Base-by-base conservation (phyloP, 768 basidiomycete genomes). In the Mycena indigotica region DNA sequence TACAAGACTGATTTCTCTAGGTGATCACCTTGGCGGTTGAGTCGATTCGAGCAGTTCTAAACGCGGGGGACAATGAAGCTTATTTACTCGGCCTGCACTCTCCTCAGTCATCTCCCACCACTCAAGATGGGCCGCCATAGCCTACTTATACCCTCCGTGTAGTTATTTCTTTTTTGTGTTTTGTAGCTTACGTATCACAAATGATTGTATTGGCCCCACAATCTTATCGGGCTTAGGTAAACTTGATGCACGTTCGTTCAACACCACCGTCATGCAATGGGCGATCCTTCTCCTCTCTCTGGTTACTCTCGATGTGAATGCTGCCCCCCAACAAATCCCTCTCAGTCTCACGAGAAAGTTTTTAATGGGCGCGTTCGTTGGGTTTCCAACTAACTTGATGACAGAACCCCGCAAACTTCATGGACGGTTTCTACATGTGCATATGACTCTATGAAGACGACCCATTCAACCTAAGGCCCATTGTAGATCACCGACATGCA, bases 401-500 rank as follows among this genome's bases (percentile, higher is more conserved):
- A 66, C 68, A 79, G 77, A 73, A 55, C 75, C 75, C 39, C 79
- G 72, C 56, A 84, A 80, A 67, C 75, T 89, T 19, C 82, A 83
- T 55, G 88, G 89, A 10, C 82, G 89, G 45, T 93, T 92, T 72
- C 69, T 93, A 24, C 90, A 92, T 24, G 57, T 58, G 17, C 32
- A 35, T 35, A 8, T 17, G 17, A 35, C 32, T 17, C 32, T 8
- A 35, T 17, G 32, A 17, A 8, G 32, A 35, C 32, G 8, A 8
- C 32, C 17, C 32, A 35, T 35, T 35, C 32, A n/a, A n/a, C n/a
- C n/a, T n/a, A n/a, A n/a, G n/a, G n/a, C n/a, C 32, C 8, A 35
- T 35, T 8, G 44, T 28, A 49, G 59, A 84, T 93, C 61, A 91
- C 89, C 21, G 92, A 94, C 70, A 83, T 93, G 56, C 92, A 94